phyloP scores from a whole-genome alignment of 768 basidiomycete genomes.

The Trametes sanguinea region DNA sequence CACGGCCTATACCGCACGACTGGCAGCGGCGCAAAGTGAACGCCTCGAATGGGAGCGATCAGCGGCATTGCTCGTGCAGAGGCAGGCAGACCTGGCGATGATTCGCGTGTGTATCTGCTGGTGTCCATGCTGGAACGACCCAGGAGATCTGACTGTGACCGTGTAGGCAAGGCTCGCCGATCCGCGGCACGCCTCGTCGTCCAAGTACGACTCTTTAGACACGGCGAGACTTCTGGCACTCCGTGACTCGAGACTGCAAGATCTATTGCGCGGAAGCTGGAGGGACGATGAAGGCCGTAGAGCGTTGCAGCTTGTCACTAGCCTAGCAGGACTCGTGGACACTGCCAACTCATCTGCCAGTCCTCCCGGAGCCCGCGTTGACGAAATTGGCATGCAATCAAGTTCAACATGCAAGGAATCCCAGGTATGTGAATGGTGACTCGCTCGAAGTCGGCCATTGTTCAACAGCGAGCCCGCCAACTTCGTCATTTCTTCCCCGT shows the following conservation, averaged over 20 bases:
- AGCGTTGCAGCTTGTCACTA: slow-evolving; percentile 22
- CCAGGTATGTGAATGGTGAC: no score
- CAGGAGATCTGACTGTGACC: background rate
- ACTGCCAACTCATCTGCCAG: background rate
- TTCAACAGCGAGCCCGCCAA: no score
- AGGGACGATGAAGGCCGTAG: slow-evolving; percentile 11
- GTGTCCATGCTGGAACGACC: background rate
- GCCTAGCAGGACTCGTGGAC: slow-evolving; percentile 23
- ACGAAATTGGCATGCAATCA: background rate
- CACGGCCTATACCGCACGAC: slow-evolving; percentile 35
- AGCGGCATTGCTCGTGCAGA: slow-evolving; percentile 38
- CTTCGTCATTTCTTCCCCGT: no score
- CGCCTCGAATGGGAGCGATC: slow-evolving; percentile 41
- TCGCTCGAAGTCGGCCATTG: no score
- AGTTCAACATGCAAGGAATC: background rate
- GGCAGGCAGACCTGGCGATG: slow-evolving; percentile 36
- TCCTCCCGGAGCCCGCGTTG: background rate
- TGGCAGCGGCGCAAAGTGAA: slow-evolving; percentile 35
- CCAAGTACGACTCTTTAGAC: slow-evolving; percentile 21
- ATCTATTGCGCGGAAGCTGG: slow-evolving; percentile 23
- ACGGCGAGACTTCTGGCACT: slow-evolving; percentile 23
- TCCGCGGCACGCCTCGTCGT: slow-evolving; percentile 12
- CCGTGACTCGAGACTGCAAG: slow-evolving; percentile 20
- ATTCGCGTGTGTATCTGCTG: slow-evolving; percentile 25
- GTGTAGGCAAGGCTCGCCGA: slow-evolving; percentile 18